phyloP scores from a whole-genome alignment of 768 basidiomycete species.

The Auriscalpium orientale region DNA sequence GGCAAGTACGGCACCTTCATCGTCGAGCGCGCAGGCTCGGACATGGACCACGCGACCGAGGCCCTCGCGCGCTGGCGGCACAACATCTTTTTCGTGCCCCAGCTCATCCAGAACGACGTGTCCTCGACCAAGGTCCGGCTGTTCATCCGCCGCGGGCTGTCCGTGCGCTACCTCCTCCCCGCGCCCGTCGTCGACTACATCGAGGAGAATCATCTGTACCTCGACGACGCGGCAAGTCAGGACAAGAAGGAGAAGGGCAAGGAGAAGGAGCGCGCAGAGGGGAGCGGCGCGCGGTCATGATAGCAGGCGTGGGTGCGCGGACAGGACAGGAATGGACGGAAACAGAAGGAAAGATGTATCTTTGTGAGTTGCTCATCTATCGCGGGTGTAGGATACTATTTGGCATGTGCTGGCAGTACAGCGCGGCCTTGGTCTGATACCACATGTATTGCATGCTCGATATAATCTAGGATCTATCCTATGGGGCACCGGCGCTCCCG shows the following conservation, averaged over 20 bases:
- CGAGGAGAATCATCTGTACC: conserved; percentile 71
- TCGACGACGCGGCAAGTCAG: conserved; percentile 42
- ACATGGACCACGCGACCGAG: conserved; percentile 14
- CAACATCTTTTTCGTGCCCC: conserved; percentile 67
- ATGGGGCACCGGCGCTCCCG: too few species aligned
- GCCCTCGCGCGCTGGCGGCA: conserved; percentile 19
- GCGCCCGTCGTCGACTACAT: conserved; percentile 92
- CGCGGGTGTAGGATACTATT: not conserved
- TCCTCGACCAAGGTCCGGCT: conserved; percentile 89
- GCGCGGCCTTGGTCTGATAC: too few species aligned
- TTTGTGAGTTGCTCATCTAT: not conserved
- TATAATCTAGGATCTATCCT: too few species aligned
- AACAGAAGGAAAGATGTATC: not conserved
- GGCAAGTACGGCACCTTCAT: conserved; percentile 93
- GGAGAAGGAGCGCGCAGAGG: not conserved
- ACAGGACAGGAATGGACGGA: not conserved
- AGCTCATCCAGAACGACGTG: conserved; percentile 95
- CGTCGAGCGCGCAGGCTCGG: conserved; percentile 90
- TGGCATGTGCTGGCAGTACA: too few species aligned
- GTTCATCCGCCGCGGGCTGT: conserved; percentile 72
- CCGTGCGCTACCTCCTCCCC: conserved; percentile 86
- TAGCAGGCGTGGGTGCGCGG: too few species aligned
- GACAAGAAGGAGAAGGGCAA: conserved; percentile 34
- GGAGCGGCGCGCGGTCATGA: too few species aligned
- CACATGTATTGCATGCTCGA: too few species aligned